Conservation (phyloP, 768 basidiomycete species). For the Pleurotus platypus region DNA sequence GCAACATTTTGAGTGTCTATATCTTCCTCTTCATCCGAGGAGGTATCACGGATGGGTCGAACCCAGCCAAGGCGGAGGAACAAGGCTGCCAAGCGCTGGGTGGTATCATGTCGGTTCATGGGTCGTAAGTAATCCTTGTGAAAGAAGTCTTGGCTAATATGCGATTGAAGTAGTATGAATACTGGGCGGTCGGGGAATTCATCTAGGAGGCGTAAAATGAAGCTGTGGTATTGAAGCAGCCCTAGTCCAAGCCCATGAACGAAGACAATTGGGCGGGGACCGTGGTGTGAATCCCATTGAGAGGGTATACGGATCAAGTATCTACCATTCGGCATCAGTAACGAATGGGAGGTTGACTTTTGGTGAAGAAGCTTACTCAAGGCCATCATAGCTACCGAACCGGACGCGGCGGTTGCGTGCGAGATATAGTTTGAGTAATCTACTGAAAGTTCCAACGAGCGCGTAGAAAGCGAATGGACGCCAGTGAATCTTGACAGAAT, state of each 20-base stretch:
- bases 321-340: conserved; percentile 28
- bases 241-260: conserved; percentile 90
- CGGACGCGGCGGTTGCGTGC: conserved; percentile 35
- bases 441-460: conserved; percentile 45
- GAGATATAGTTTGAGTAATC: conserved; percentile 41
- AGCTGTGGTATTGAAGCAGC: conserved; percentile 61
- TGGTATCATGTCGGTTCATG: conserved; percentile 57
- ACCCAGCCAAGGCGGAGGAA: conserved; percentile 67
- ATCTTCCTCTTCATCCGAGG: conserved; percentile 18
- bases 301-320: conserved; percentile 73
- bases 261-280: conserved; percentile 73
- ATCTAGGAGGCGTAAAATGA: conserved; percentile 56
- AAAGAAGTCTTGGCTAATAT: conserved; percentile 84
- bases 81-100: conserved; percentile 51
- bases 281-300: conserved; percentile 55
- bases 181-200: conserved; percentile 66
- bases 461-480: conserved; percentile 70
- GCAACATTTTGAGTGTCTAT: conserved; percentile 14
- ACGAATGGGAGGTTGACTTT: background rate
- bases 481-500: conserved; percentile 64
- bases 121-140: conserved; percentile 72
- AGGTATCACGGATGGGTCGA: conserved; percentile 17
- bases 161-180: conserved; percentile 74
- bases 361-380: conserved; percentile 53
- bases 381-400: conserved; percentile 48